These are phyloP conservation scores for Vitis amurensis DNA, from an alignment of 164 flowering plant genomes.

Conservation along the genomic window DNA sequence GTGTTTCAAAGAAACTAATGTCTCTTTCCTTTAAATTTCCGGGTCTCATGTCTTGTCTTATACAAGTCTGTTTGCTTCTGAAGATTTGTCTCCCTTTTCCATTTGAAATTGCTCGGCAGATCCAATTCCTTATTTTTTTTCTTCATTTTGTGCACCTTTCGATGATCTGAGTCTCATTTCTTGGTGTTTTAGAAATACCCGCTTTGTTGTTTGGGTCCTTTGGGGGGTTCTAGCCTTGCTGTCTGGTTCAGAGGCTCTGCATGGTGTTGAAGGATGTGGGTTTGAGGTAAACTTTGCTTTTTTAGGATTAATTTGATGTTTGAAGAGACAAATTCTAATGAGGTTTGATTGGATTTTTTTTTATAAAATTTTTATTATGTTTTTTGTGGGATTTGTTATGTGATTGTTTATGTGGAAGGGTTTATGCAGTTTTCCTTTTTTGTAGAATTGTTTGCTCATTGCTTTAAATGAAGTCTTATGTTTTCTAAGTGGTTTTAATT, in stretches of 20 bases:
- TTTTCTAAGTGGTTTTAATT: too few relatives aligned
- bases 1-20: too few relatives aligned
- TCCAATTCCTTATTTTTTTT: slow-evolving; percentile 18
- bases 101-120: slow-evolving; percentile 23
- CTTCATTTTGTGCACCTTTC: neutral
- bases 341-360: too few relatives aligned
- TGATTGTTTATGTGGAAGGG: too few relatives aligned
- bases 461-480: too few relatives aligned
- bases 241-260: neutral
- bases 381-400: too few relatives aligned
- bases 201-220: slow-evolving; percentile 6
- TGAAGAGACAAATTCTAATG: too few relatives aligned
- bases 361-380: too few relatives aligned
- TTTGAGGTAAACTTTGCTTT: neutral
- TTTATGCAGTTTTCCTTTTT: too few relatives aligned
- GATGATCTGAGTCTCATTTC: neutral
- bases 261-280: too few relatives aligned
- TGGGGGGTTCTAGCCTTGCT: neutral
- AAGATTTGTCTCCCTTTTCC: slow-evolving; percentile 7
- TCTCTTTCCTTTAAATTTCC: slow-evolving; percentile 1
- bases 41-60: slow-evolving; percentile 23
- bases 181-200: slow-evolving; percentile 7
- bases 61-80: slow-evolving; percentile 22
- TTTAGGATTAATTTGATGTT: neutral
- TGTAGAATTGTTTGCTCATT: too few relatives aligned